phyloP scores from a whole-genome alignment of 352 stramenopile genomes.

The Phytophthora cactorum region DNA sequence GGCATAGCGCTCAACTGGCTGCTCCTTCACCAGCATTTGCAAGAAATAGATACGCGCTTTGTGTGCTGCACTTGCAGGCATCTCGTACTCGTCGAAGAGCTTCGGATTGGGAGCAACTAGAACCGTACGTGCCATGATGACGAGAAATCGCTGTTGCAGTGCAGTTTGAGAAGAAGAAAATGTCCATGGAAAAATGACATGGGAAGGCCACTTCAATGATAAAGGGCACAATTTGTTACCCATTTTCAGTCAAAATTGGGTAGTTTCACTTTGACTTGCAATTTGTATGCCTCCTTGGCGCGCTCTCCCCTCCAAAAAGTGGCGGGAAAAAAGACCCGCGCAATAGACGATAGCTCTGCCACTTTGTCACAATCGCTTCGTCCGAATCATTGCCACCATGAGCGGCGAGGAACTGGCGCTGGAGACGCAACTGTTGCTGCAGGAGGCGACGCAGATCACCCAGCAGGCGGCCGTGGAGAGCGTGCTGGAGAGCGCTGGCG shows the following conservation, averaged over 20 bases:
- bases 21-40: constrained; percentile 20
- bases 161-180: not conserved
- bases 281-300: constrained; percentile 22
- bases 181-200: not conserved
- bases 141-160: not conserved
- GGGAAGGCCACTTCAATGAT: constrained; percentile 6
- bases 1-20: not conserved
- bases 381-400: constrained; percentile 22
- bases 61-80: constrained; percentile 12
- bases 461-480: constrained; percentile 43
- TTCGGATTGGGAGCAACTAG: constrained; percentile 8
- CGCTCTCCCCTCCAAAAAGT: constrained; percentile 25
- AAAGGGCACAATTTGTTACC: not conserved
- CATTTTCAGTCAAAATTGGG: constrained; percentile 4
- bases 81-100: constrained; percentile 30
- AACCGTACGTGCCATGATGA: constrained; percentile 16
- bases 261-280: constrained; percentile 6
- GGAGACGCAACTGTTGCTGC: constrained; percentile 81
- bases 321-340: constrained; percentile 22
- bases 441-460: constrained; percentile 70
- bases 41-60: constrained; percentile 18
- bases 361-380: constrained; percentile 10
- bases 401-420: constrained; percentile 68
- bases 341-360: not conserved
- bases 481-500: constrained; percentile 26